A percentile compares a stretch with the other conserved stretches of the same genome.
Conservation (phyloP, 1,284 basidiomycete genomes). For the Ganoderma resinaceum region DNA sequence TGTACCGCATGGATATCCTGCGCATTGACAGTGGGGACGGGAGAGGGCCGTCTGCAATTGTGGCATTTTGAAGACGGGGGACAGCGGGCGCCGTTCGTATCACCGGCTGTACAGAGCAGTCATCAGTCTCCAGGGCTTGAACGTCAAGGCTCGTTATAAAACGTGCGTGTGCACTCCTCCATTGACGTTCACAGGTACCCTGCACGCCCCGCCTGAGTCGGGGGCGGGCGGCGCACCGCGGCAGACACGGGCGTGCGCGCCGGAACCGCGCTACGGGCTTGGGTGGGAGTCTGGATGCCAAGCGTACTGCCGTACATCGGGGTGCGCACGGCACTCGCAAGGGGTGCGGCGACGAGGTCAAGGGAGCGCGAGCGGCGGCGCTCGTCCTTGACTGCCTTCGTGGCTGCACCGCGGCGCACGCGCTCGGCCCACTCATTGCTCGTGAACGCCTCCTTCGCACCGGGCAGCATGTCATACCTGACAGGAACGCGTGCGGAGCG, state of each 20-base stretch:
- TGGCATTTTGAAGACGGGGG: not conserved
- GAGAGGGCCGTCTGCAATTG: not conserved
- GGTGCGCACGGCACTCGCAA: constrained; percentile 17
- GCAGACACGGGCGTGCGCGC: constrained; percentile 21
- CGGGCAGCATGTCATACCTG: constrained; percentile 9
- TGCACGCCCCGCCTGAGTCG: constrained; percentile 18
- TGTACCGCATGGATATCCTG: not conserved
- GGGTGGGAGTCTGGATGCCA: constrained; percentile 9
- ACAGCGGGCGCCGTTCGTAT: not conserved
- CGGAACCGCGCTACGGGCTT: constrained; percentile 21
- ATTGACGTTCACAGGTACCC: constrained; percentile 19
- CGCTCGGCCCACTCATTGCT: constrained; percentile 35
- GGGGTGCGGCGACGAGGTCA: constrained; percentile 23
- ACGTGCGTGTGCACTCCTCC: not conserved
- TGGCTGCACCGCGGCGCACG: constrained; percentile 29
- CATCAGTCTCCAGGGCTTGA: constrained; percentile 2
- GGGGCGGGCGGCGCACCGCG: constrained; percentile 15
- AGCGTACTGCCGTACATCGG: constrained; percentile 25
- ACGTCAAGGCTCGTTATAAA: not conserved
- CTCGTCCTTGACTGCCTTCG: constrained; percentile 28
- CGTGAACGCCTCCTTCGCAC: constrained; percentile 23
- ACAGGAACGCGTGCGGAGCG: constrained; percentile 24
- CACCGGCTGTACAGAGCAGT: not conserved
- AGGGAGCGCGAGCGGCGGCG: constrained; percentile 34
- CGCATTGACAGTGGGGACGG: not conserved